Conservation (phyloP, 176 grass and related monocot genomes). For the Avena insularis region DNA sequence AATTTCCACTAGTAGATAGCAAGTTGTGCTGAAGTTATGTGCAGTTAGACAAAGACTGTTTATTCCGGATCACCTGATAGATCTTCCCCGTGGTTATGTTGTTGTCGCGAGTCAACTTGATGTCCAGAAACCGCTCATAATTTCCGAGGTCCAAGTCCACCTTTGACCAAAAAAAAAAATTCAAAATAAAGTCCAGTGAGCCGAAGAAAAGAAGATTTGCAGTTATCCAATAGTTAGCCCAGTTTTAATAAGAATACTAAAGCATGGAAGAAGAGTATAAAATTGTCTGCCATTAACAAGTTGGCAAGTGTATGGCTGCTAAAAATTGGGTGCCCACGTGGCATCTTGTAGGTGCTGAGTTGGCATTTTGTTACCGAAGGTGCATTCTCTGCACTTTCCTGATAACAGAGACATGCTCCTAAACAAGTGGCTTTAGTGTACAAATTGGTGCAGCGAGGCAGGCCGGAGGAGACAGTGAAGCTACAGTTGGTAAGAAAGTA, state of each 20-base stretch:
- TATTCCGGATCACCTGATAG: slow-evolving; percentile 76
- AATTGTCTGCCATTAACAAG: not conserved
- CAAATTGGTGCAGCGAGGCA: not conserved
- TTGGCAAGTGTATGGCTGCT: slow-evolving; percentile 41
- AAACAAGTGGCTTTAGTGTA: not conserved
- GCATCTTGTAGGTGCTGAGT: not conserved
- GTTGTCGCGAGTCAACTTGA: slow-evolving; percentile 97
- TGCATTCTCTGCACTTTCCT: not conserved
- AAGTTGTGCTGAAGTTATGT: slow-evolving; percentile 9
- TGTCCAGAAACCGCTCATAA: slow-evolving; percentile 94
- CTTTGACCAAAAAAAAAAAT: slow-evolving; percentile 42
- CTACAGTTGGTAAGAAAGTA: slow-evolving; percentile 27
- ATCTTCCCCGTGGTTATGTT: slow-evolving; percentile 99
- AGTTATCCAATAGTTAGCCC: not conserved
- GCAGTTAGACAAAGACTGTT: slow-evolving; percentile 21
- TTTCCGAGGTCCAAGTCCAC: slow-evolving; percentile 99
- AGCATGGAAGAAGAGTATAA: slow-evolving; percentile 1
- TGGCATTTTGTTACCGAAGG: slow-evolving; percentile 24
- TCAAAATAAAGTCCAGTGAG: slow-evolving; percentile 9
- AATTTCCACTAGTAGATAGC: slow-evolving; percentile 20
- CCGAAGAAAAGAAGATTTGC: slow-evolving; percentile 12
- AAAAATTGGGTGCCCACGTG: slow-evolving; percentile 8
- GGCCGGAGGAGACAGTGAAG: not conserved
- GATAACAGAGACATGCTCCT: not conserved
- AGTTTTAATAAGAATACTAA: slow-evolving; percentile 18